These are phyloP conservation scores for Pyrenophora graminea DNA, from an alignment of 2,329 filamentous ascomycete genomes.

Conservation along the genomic window DNA sequence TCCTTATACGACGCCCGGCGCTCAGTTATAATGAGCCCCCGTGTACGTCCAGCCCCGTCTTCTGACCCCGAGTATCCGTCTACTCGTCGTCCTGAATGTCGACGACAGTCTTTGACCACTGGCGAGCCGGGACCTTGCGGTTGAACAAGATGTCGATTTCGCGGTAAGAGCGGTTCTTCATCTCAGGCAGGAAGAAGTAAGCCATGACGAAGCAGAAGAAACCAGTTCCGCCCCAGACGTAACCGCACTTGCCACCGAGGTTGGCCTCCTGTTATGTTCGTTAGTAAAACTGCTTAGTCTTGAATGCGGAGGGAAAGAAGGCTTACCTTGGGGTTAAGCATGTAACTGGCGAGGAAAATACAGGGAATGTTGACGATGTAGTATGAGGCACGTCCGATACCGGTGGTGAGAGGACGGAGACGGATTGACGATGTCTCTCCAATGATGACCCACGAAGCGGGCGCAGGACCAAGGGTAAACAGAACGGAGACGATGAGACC, in stretches of 20 bases:
- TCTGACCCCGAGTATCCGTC: neutral
- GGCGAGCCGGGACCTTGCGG: conserved; percentile 57
- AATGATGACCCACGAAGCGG: conserved; percentile 69
- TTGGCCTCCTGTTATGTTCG: conserved; percentile 60
- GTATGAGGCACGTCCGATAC: conserved; percentile 66
- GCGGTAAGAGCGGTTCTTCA: conserved; percentile 55
- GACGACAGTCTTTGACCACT: conserved; percentile 61
- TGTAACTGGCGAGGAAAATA: conserved; percentile 65
- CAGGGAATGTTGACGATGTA: conserved; percentile 69
- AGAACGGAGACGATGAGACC: conserved; percentile 69
- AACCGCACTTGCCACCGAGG: conserved; percentile 43
- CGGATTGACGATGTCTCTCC: conserved; percentile 69
- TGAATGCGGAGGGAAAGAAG: conserved; percentile 52
- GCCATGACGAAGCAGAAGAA: conserved; percentile 59
- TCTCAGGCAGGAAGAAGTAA: conserved; percentile 59
- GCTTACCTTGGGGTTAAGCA: conserved; percentile 59
- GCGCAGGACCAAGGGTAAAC: conserved; percentile 66
- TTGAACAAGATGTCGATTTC: conserved; percentile 56
- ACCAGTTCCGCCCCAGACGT: conserved; percentile 51
- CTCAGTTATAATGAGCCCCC: no score
- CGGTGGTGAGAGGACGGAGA: conserved; percentile 67
- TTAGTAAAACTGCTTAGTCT: conserved; percentile 47
- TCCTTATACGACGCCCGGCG: no score
- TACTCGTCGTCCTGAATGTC: conserved; percentile 68
- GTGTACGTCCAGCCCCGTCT: no score